Evolutionary conservation across 306 rosid genomes (phyloP).

Genomic region (Leucaena leucocephala): DNA sequence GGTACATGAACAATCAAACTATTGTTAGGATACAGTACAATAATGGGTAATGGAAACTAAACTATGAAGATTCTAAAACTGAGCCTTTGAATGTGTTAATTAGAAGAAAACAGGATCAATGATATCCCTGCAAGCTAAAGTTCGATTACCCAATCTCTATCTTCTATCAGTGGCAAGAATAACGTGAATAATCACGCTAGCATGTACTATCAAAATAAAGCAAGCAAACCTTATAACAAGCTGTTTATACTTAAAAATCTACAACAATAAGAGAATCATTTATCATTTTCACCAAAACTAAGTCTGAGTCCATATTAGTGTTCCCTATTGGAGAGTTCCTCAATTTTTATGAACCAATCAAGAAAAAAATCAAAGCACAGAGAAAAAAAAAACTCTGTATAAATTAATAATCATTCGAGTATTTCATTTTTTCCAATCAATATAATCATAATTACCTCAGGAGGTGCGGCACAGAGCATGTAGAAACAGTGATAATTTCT

Average conservation of each 20-base stretch:
- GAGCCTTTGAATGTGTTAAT: neutral
- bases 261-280: constrained; percentile 12
- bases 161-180: constrained; percentile 15
- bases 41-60: constrained; percentile 9
- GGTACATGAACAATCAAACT: neutral
- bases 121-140: constrained; percentile 7
- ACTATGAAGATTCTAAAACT: neutral
- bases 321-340: constrained; percentile 21
- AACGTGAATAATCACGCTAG: constrained; percentile 3
- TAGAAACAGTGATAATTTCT: constrained; percentile 99
- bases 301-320: neutral
- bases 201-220: constrained; percentile 25
- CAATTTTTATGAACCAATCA: constrained; percentile 34
- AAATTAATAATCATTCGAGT: constrained; percentile 1
- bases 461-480: constrained; percentile 98
- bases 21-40: neutral
- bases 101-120: neutral
- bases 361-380: neutral
- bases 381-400: constrained; percentile 34
- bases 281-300: neutral
- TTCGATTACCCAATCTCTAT: constrained; percentile 4
- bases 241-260: constrained; percentile 21
- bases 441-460: constrained; percentile 63
- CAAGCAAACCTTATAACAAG: constrained; percentile 25
- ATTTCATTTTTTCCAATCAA: constrained; percentile 32